These are phyloP conservation scores for Vicia villosa DNA, from an alignment of 306 rosid genomes.

Conservation along the genomic window DNA sequence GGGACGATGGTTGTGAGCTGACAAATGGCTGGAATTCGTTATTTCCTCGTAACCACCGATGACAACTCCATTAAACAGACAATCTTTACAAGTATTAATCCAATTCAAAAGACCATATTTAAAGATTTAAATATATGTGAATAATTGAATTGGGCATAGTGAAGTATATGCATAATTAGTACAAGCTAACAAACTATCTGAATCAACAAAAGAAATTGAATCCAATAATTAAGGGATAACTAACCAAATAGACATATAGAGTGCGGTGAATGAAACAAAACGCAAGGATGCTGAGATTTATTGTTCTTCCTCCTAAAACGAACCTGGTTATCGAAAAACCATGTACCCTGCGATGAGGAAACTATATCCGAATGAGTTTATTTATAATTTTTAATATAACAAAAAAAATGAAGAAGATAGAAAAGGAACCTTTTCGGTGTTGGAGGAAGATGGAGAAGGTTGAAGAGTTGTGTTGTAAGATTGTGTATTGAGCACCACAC, in stretches of 20 bases:
- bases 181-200: no score
- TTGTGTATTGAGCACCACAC: slow-evolving; percentile 55
- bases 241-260: slow-evolving; percentile 49
- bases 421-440: slow-evolving; percentile 41
- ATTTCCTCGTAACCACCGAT: no score
- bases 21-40: no score
- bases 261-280: slow-evolving; percentile 41
- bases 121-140: no score
- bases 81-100: no score
- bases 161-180: no score
- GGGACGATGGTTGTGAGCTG: no score
- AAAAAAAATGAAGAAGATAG: neutral
- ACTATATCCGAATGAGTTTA: neutral
- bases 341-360: slow-evolving; percentile 43
- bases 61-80: no score
- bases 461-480: slow-evolving; percentile 36
- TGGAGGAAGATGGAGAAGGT: slow-evolving; percentile 37
- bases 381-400: no score
- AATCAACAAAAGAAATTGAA: neutral
- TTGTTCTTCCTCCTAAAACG: slow-evolving; percentile 32
- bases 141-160: no score
- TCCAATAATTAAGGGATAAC: slow-evolving; percentile 10
- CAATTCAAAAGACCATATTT: no score
- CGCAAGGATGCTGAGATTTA: slow-evolving; percentile 31
- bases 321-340: slow-evolving; percentile 38